Evolutionary conservation across 805 yeast species (phyloP), one percentile per base, ranked within the genome.

Genomic region (Hanseniaspora hatyaiensis): DNA sequence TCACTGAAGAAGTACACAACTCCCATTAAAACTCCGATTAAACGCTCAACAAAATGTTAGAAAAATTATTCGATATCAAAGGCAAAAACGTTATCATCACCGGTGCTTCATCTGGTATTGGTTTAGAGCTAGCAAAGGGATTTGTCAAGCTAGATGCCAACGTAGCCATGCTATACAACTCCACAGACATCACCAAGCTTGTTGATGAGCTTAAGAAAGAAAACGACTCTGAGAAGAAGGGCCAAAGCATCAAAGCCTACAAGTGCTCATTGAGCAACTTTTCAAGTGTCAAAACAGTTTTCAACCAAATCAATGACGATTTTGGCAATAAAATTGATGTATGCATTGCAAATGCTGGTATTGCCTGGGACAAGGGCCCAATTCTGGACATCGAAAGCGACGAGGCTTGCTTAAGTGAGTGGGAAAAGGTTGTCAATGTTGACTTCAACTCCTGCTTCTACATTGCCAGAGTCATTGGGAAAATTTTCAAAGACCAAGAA

Each of bases 261-360:
- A 55, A 57, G 33, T 59, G 62, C 37, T 61, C 63, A 28, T 59
- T 62, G 23, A 52, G 58, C 28, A 56, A 59, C 22, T 55, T 53
- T 33, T 56, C 50, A 3, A 56, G 52, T 5, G 63, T 62, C 6
- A 59, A 59, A 24, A 39, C 48, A 15, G 54, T 52, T 12, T 54
- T 72, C 24, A 45, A 51, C 20, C 52, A 52, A 31, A 75, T 78
- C 52, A 73, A 69, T 52, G 53, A 64, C 51, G 94, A 84, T 58
- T 85, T 86, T 60, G 11, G 9, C 20, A 92, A 89, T 24, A 75
- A 75, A 52, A 76, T 86, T 54, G 95, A 86, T 63, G 67, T 84
- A 23, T 80, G 83, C 57, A 92, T 86, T 40, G 94, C 94, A 56
- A 86, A 86, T 62, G 95, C 95, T 12, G 95, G 95, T 34, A 77